Percentiles rank a stretch among this genome's conserved stretches.
These are phyloP conservation scores for Phytophthora sp. DNA, from an alignment of 352 stramenopile genomes.

Conservation along the genomic window DNA sequence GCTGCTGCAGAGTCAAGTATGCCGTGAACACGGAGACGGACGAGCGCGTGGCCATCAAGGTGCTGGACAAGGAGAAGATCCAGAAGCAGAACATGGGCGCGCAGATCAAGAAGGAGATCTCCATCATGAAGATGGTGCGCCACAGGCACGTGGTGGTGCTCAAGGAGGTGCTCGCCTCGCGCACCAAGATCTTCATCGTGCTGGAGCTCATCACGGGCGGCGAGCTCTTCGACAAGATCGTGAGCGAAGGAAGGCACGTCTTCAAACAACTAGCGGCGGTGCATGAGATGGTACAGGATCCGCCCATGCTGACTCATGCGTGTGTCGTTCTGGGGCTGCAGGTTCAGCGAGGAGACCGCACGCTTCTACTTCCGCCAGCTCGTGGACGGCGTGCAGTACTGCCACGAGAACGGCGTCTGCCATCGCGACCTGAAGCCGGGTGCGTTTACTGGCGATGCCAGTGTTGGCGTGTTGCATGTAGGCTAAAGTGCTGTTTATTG, in stretches of 20 bases:
- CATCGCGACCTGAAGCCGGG: constrained; percentile 97
- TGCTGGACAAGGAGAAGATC: constrained; percentile 98
- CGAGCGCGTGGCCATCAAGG: constrained; percentile 97
- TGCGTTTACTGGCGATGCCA: constrained; percentile 12
- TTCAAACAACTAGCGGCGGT: background rate
- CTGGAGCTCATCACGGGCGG: constrained; percentile 91
- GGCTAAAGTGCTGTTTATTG: background rate
- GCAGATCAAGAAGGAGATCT: constrained; percentile 99
- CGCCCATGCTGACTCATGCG: constrained; percentile 27
- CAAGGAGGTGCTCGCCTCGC: constrained; percentile 90
- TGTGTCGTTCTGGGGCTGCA: constrained; percentile 17
- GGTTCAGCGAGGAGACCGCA: constrained; percentile 96
- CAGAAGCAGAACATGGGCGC: constrained; percentile 98
- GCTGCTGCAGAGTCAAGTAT: constrained; percentile 87
- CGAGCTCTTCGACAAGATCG: constrained; percentile 97
- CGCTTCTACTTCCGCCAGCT: constrained; percentile 99
- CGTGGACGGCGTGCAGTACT: constrained; percentile 96
- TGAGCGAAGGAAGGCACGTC: constrained; percentile 87
- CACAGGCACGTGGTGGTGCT: constrained; percentile 90
- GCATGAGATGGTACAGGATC: constrained; percentile 15
- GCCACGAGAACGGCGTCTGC: constrained; percentile 97
- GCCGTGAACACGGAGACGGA: constrained; percentile 96
- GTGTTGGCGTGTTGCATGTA: background rate
- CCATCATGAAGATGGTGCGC: constrained; percentile 98
- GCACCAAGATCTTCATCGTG: constrained; percentile 98